These are phyloP conservation scores for Phytopythium sindhum DNA, from an alignment of 352 stramenopile genomes.

Conservation along the genomic window DNA sequence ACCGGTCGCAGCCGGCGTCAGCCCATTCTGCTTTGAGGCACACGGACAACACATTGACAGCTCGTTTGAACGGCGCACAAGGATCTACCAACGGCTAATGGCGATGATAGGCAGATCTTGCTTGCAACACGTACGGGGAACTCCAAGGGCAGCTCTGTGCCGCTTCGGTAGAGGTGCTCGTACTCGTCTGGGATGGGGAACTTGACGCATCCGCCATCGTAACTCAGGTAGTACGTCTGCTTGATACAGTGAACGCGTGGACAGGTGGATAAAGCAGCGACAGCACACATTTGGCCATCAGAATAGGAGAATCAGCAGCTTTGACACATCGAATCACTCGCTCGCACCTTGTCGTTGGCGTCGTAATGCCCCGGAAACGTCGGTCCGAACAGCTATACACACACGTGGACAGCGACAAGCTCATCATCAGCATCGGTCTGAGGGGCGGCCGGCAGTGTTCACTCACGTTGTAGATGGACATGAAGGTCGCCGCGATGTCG, in stretches of 20 bases:
- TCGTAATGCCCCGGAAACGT: slow-evolving; percentile 82
- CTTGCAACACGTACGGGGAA: slow-evolving; percentile 49
- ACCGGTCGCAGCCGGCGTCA: slow-evolving; percentile 63
- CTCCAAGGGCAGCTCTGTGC: slow-evolving; percentile 75
- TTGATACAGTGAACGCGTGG: background rate
- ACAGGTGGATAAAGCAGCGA: background rate
- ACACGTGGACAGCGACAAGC: background rate
- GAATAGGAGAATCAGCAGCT: background rate
- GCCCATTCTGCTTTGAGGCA: slow-evolving; percentile 48
- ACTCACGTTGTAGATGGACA: slow-evolving; percentile 85
- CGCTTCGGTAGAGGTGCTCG: slow-evolving; percentile 65
- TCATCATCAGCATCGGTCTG: background rate
- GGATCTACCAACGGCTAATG: no score
- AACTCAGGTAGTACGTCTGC: slow-evolving; percentile 72
- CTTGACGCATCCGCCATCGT: slow-evolving; percentile 65
- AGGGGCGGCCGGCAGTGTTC: background rate
- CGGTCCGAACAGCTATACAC: slow-evolving; percentile 67
- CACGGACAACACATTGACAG: background rate
- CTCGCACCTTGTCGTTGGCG: slow-evolving; percentile 43
- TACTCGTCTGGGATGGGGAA: slow-evolving; percentile 82
- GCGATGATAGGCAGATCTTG: background rate
- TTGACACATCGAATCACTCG: background rate
- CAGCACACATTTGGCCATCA: background rate
- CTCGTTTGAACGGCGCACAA: background rate
- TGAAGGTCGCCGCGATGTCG: slow-evolving; percentile 75